Base-by-base conservation (phyloP, 495 filamentous ascomycete species). In the Xylaria palmicola region DNA sequence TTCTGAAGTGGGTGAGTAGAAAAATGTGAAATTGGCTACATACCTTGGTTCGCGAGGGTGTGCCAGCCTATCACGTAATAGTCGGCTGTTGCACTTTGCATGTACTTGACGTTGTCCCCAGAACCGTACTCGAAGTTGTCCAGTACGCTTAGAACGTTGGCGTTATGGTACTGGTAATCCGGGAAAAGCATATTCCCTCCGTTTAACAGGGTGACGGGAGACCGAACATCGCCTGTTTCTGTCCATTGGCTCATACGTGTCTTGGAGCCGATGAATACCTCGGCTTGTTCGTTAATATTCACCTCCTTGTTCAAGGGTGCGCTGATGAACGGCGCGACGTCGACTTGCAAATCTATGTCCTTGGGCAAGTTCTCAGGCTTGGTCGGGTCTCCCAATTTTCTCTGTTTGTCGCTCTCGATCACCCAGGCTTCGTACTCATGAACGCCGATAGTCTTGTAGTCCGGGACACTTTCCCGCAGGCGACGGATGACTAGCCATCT, bases 41-140 rank as follows among this genome's bases (percentile, higher is more conserved):
- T n/a, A n/a, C n/a, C n/a, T n/a, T n/a, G n/a, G n/a, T n/a, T n/a
- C n/a, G n/a, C n/a, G n/a, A 19, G 8, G 43, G 60, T 20, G 41
- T 20, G 9, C 79, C 79, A 84, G 2, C 82, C 81, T 1, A 83
- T 12, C 0, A 85, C 75, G 53, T 71, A 78, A 66, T 85, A 85
- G 47, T 64, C 66, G 0, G 73, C 75, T 0, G 40, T 67, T 3
- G 75, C 82, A 0, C 12, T 19, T 1, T 48, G n/a, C 0, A 76
- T 62, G 41, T 72, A 60, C 17, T 4, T 22, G 2, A 24, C n/a
- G 3, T 47, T n/a, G 37, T 64, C 55, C 6, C 6, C 36, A 9
- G 24, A 39, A 0, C 36, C 34, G 0, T 53, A 47, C 19, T 52
- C 50, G 19, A 84, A 79, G 19, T 65, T 66, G 62, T 85, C 81